phyloP scores from a whole-genome alignment of 2,329 filamentous ascomycete genomes.

The Xylaria sp. region DNA sequence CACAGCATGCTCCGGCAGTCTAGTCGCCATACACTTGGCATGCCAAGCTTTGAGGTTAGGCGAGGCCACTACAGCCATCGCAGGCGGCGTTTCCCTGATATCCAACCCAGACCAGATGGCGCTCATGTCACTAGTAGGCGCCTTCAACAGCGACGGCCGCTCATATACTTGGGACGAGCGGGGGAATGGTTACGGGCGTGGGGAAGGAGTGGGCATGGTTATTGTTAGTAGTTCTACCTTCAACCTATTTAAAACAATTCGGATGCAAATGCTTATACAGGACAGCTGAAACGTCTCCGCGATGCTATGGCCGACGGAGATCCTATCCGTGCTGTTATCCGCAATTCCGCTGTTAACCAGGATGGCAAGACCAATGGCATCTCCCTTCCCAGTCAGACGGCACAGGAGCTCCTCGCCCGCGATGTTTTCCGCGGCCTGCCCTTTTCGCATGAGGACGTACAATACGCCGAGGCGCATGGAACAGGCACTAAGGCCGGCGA shows the following conservation, averaged over 20 bases:
- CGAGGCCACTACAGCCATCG: conserved; percentile 31
- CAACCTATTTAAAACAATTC: too few species aligned
- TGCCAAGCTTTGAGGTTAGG: conserved; percentile 23
- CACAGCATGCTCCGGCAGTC: conserved; percentile 21
- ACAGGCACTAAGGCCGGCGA: conserved; percentile 7
- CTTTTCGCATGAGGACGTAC: conserved; percentile 10
- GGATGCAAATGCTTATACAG: too few species aligned
- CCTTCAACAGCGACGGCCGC: conserved; percentile 36
- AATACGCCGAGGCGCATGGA: conserved; percentile 28
- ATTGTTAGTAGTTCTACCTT: conserved; percentile 40
- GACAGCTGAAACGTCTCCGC: conserved; percentile 57
- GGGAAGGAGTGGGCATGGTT: conserved; percentile 59
- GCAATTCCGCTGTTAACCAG: conserved; percentile 31
- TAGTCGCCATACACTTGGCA: conserved; percentile 31
- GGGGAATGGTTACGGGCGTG: conserved; percentile 64
- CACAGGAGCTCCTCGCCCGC: conserved; percentile 29
- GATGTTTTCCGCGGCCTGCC: conserved; percentile 16
- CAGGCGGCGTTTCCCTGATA: conserved; percentile 31
- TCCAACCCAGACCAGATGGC: conserved; percentile 33
- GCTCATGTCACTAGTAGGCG: conserved; percentile 23
- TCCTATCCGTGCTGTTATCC: conserved; percentile 45
- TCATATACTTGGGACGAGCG: conserved; percentile 53
- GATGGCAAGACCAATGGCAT: conserved; percentile 48
- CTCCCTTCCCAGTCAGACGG: conserved; percentile 53
- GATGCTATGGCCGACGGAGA: conserved; percentile 61